Conservation (phyloP, 1,139 yeast species). For the Pichia sp. region DNA sequence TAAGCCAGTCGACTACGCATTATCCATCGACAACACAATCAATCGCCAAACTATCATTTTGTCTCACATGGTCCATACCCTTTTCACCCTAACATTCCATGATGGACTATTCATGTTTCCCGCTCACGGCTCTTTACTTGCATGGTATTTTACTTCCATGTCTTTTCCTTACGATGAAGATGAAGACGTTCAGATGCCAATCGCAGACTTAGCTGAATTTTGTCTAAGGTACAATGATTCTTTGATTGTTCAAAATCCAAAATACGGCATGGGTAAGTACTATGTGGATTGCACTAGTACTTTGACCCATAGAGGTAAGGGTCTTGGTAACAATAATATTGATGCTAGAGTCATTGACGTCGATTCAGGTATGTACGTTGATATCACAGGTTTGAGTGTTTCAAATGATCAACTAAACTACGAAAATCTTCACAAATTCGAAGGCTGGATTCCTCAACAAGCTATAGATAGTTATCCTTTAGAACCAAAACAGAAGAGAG, state of each 20-base stretch:
- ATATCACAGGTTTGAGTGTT: slow-evolving; percentile 49
- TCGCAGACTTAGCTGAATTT: slow-evolving; percentile 43
- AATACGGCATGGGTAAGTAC: slow-evolving; percentile 54
- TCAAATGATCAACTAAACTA: slow-evolving; percentile 25
- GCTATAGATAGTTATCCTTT: slow-evolving; percentile 9
- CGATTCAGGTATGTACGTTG: slow-evolving; percentile 72
- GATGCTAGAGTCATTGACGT: slow-evolving; percentile 81
- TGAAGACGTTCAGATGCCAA: slow-evolving; percentile 54
- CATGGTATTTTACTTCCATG: slow-evolving; percentile 55
- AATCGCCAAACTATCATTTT: slow-evolving; percentile 38
- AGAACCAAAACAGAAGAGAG: slow-evolving; percentile 29
- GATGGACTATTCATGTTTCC: slow-evolving; percentile 45
- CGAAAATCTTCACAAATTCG: slow-evolving; percentile 11
- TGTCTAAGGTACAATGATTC: slow-evolving; percentile 43
- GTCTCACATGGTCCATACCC: slow-evolving; percentile 45
- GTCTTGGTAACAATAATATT: slow-evolving; percentile 57
- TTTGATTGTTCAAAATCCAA: slow-evolving; percentile 59
- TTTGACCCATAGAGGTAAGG: slow-evolving; percentile 35
- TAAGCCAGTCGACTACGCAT: background rate
- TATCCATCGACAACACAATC: slow-evolving; percentile 12
- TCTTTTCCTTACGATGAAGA: slow-evolving; percentile 55
- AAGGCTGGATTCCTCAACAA: slow-evolving; percentile 13
- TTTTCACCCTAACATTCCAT: slow-evolving; percentile 45
- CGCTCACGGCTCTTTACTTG: slow-evolving; percentile 50
- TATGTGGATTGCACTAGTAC: slow-evolving; percentile 42